Conservation (phyloP, 768 basidiomycete genomes). For the Psilocybe tampanensis region DNA sequence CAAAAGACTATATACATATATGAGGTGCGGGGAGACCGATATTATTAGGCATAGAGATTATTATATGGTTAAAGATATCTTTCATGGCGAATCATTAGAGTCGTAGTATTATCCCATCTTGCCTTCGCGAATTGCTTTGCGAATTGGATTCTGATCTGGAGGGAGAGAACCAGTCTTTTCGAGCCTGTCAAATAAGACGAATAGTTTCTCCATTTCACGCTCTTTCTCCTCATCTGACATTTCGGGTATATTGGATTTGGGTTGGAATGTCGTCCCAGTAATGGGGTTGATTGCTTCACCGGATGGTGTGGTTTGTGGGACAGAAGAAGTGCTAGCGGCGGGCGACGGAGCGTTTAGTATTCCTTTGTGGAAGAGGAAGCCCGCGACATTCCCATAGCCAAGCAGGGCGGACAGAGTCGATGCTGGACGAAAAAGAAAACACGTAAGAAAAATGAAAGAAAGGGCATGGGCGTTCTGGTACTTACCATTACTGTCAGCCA, state of each 20-base stretch:
- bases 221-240: slow-evolving; percentile 99
- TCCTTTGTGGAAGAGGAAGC: slow-evolving; percentile 91
- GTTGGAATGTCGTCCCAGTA: slow-evolving; percentile 68
- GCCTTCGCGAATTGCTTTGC: slow-evolving; percentile 61
- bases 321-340: slow-evolving; percentile 25
- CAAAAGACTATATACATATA: not conserved
- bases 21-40: not conserved
- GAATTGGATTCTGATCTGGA: slow-evolving; percentile 68
- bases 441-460: not conserved
- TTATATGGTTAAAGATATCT: not conserved
- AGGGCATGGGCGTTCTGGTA: not conserved
- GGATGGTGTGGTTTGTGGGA: slow-evolving; percentile 35
- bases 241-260: slow-evolving; percentile 39
- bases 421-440: slow-evolving; percentile 39
- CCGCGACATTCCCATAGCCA: slow-evolving; percentile 96
- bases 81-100: not conserved
- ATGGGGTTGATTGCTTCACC: slow-evolving; percentile 74
- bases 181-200: slow-evolving; percentile 88
- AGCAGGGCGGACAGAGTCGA: slow-evolving; percentile 72
- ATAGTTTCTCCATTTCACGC: slow-evolving; percentile 87
- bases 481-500: slow-evolving; percentile 75
- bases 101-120: slow-evolving; percentile 19
- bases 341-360: slow-evolving; percentile 56
- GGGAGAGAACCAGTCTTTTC: slow-evolving; percentile 75
- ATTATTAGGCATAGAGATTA: slow-evolving; percentile 3